Percentiles rank a stretch among this genome's conserved stretches.
Evolutionary conservation across 345 rosid genomes (phyloP).

Genomic region (Lepidium didymum): DNA sequence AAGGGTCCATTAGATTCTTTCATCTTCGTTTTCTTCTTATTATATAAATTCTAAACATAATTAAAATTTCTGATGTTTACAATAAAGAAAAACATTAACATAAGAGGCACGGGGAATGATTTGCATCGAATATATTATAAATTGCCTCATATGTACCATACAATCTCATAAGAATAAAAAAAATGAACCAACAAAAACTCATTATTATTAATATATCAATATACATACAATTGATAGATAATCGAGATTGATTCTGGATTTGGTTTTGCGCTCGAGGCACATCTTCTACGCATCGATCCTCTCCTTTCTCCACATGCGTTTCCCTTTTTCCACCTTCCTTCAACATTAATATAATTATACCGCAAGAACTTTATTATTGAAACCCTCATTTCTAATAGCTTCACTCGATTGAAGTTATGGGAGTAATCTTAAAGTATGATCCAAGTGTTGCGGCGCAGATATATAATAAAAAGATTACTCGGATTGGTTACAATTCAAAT

Average conservation of each 20-base stretch:
- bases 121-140: conserved; percentile 18
- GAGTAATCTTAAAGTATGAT: not conserved
- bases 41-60: not conserved
- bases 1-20: conserved; percentile 18
- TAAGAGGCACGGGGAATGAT: conserved; percentile 37
- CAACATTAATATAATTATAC: not conserved
- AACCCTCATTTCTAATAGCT: not conserved
- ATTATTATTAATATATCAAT: not conserved
- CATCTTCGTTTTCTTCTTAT: not conserved
- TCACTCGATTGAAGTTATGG: not conserved
- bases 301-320: conserved; percentile 12
- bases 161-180: not conserved
- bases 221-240: not conserved
- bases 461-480: not conserved
- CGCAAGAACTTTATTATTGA: not conserved
- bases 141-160: conserved; percentile 20
- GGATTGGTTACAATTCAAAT: not conserved
- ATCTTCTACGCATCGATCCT: not conserved
- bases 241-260: conserved; percentile 19
- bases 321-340: not conserved
- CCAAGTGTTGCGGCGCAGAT: not conserved
- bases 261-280: conserved; percentile 28
- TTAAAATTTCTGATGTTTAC: not conserved
- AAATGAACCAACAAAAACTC: no score
- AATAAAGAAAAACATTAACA: conserved; percentile 8